These are phyloP conservation scores for Zea mays DNA, from an alignment of 176 grass and related monocot species.

Conservation along the genomic window DNA sequence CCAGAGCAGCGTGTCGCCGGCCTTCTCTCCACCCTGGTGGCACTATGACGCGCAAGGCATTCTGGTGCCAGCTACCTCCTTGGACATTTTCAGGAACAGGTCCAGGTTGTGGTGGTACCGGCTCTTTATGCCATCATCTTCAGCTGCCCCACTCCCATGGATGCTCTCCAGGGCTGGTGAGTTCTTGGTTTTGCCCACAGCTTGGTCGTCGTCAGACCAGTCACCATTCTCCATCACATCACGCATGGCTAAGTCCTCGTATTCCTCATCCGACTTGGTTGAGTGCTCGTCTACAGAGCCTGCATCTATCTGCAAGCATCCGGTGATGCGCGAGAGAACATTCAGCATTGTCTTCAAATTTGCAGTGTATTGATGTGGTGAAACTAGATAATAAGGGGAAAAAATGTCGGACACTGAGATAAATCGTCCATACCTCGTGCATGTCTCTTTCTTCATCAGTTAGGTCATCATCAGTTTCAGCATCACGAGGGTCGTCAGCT, in stretches of 20 bases:
- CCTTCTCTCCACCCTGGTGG: neutral
- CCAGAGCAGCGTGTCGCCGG: neutral
- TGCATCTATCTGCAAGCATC: slow-evolving; percentile 61
- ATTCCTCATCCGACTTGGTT: slow-evolving; percentile 86
- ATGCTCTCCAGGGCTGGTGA: slow-evolving; percentile 1
- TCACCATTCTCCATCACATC: slow-evolving; percentile 55
- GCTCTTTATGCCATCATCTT: neutral
- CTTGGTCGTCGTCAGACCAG: slow-evolving; percentile 55
- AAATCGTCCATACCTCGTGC: slow-evolving; percentile 48
- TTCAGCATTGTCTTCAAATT: slow-evolving; percentile 7
- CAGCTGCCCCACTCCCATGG: neutral
- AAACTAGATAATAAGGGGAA: neutral
- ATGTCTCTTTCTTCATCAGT: slow-evolving; percentile 55
- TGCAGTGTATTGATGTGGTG: neutral
- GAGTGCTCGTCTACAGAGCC: slow-evolving; percentile 91
- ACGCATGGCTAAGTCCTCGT: slow-evolving; percentile 78
- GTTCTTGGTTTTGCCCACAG: slow-evolving; percentile 2
- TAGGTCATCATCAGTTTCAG: slow-evolving; percentile 78
- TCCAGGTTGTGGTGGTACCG: slow-evolving; percentile 49
- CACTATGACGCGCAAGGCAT: slow-evolving; percentile 22
- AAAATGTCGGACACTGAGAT: neutral
- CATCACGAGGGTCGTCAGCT: slow-evolving; percentile 56
- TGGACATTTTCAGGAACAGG: slow-evolving; percentile 54
- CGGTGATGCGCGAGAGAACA: neutral
- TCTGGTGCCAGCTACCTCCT: slow-evolving; percentile 24